Evolutionary conservation across 2,329 filamentous ascomycete genomes (phyloP).

Genomic region (Exophiala oligosperma): DNA sequence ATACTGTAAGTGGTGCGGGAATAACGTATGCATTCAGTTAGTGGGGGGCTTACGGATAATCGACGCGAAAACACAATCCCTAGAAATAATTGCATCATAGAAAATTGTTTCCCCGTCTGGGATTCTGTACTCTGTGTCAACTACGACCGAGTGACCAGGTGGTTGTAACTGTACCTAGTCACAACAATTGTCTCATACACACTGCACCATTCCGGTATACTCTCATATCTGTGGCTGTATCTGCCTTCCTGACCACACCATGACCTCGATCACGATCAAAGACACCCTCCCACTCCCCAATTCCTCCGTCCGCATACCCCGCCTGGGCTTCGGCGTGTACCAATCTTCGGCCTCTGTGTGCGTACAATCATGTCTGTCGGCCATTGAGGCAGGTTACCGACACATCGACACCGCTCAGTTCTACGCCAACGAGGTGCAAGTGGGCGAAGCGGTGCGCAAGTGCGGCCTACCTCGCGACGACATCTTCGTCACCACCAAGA

Average conservation of each 20-base stretch:
- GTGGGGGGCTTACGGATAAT: no score
- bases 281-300: conserved; percentile 54
- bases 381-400: conserved; percentile 55
- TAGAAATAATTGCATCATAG: conserved; percentile 8
- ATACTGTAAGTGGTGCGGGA: no score
- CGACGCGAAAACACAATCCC: background rate
- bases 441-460: conserved; percentile 62
- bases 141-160: background rate
- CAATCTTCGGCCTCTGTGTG: conserved; percentile 57
- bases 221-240: background rate
- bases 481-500: conserved; percentile 71
- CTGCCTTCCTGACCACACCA: conserved; percentile 27
- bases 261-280: conserved; percentile 44
- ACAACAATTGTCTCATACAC: background rate
- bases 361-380: conserved; percentile 58
- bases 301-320: conserved; percentile 57
- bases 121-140: background rate
- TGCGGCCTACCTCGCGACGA: conserved; percentile 58
- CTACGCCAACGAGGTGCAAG: conserved; percentile 68
- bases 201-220: no score
- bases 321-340: conserved; percentile 72
- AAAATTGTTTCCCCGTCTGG: background rate
- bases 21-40: no score
- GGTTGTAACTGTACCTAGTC: background rate
- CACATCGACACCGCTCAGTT: conserved; percentile 64